Conservation (phyloP, 2,329 filamentous ascomycete species). For the Amauroascus niger region DNA sequence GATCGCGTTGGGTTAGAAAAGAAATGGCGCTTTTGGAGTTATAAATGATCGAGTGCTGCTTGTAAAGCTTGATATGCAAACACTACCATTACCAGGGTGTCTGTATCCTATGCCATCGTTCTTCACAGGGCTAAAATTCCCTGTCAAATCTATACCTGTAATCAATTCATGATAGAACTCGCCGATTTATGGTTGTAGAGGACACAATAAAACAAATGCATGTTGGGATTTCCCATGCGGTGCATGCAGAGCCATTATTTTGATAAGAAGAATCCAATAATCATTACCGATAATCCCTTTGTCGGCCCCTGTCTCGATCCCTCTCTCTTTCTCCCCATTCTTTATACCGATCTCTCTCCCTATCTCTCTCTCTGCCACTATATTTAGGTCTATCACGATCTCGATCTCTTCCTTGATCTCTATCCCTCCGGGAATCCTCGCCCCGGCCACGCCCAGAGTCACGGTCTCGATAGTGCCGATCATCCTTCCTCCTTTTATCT, state of each 20-base stretch:
- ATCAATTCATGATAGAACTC: no score
- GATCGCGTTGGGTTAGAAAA: not conserved
- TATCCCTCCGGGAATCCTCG: constrained; percentile 22
- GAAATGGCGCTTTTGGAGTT: not conserved
- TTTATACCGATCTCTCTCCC: constrained; percentile 15
- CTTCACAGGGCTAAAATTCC: no score
- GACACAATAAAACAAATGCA: no score
- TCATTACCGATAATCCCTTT: constrained; percentile 1
- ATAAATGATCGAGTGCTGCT: not conserved
- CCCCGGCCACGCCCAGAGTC: constrained; percentile 26
- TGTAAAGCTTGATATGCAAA: not conserved
- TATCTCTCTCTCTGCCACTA: constrained; percentile 21
- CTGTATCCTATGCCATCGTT: no score
- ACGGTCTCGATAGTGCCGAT: constrained; percentile 27
- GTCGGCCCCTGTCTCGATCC: not conserved
- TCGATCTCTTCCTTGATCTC: constrained; percentile 22
- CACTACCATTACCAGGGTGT: no score
- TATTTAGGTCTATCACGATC: constrained; percentile 25
- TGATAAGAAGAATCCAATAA: not conserved
- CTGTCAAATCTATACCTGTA: no score
- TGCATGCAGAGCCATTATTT: no score
- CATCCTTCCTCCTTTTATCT: constrained; percentile 22
- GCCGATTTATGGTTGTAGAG: no score
- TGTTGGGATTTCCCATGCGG: no score
- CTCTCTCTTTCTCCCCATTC: constrained; percentile 18